Evolutionary conservation across 495 filamentous ascomycete species (phyloP).

Genomic region (Podospora appendiculata): DNA sequence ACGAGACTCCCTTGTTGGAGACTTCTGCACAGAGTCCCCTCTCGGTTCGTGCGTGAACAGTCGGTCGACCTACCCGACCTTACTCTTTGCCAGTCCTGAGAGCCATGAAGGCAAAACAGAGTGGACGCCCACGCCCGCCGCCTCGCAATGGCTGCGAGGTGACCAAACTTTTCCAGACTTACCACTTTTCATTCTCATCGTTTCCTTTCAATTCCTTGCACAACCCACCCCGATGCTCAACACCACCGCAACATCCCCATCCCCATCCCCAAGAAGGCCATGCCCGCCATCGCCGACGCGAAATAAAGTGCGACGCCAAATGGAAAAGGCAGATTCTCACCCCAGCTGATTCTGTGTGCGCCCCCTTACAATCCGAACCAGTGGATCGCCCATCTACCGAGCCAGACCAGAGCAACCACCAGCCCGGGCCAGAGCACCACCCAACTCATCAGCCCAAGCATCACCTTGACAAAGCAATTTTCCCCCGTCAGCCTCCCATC

Average conservation of each 20-base stretch:
- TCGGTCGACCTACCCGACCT: slow-evolving; percentile 28
- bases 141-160: slow-evolving; percentile 27
- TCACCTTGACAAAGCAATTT: slow-evolving; percentile 15
- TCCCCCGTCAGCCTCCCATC: slow-evolving; percentile 6
- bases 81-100: slow-evolving; percentile 21
- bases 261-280: slow-evolving; percentile 6
- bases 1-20: slow-evolving; percentile 21
- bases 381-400: slow-evolving; percentile 20
- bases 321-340: slow-evolving; percentile 16
- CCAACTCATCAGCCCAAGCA: slow-evolving; percentile 5
- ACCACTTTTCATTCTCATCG: slow-evolving; percentile 11
- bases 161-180: slow-evolving; percentile 23
- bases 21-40: slow-evolving; percentile 18
- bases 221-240: slow-evolving; percentile 16
- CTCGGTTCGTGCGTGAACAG: slow-evolving; percentile 26
- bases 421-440: slow-evolving; percentile 13
- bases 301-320: slow-evolving; percentile 30
- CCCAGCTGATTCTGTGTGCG: slow-evolving; percentile 14
- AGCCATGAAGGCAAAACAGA: slow-evolving; percentile 30
- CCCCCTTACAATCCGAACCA: slow-evolving; percentile 9
- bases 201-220: slow-evolving; percentile 2
- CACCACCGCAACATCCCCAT: slow-evolving; percentile 19
- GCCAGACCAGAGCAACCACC: slow-evolving; percentile 7
- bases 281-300: slow-evolving; percentile 21
- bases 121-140: slow-evolving; percentile 25